Evolutionary conservation across 192 early-diverging fungal species (phyloP).

Genomic region (Coemansia sp.): DNA sequence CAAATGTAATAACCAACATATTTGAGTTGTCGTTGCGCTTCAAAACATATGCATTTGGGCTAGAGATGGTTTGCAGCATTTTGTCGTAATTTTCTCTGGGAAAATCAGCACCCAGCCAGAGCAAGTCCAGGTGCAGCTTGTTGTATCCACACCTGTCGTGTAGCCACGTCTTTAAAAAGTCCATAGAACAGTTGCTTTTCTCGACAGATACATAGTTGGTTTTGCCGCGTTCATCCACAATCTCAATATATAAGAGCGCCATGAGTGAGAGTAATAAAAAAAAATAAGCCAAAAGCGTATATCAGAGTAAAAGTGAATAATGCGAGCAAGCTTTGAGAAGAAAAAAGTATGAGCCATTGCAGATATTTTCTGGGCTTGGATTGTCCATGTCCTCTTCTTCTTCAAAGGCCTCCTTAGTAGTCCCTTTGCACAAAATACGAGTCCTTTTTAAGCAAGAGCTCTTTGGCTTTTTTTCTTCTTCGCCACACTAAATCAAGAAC

Average conservation of each 20-base stretch:
- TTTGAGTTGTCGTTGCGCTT: neutral
- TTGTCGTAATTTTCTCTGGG: conserved; percentile 3
- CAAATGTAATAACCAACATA: conserved; percentile 7
- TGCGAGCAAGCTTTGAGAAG: neutral
- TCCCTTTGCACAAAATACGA: neutral
- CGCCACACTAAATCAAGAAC: neutral
- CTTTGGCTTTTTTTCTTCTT: neutral
- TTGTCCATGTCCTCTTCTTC: neutral
- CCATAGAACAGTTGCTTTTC: neutral
- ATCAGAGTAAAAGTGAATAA: neutral
- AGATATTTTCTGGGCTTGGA: neutral
- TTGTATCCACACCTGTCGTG: conserved; percentile 1
- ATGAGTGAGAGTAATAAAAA: neutral
- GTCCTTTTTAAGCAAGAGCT: neutral
- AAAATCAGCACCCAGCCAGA: conserved; percentile 4
- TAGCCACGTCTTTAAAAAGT: conserved; percentile 10
- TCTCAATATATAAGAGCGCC: conserved; percentile 6
- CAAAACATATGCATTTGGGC: neutral
- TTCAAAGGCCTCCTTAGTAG: neutral
- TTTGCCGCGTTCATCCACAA: conserved; percentile 4
- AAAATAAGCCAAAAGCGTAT: neutral
- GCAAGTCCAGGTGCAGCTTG: neutral
- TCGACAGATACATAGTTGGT: neutral
- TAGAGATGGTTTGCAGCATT: conserved; percentile 4
- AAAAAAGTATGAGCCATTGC: neutral